Evolutionary conservation across 2,329 filamentous ascomycete species (phyloP).

Genomic region (Cytospora paraplurivora): DNA sequence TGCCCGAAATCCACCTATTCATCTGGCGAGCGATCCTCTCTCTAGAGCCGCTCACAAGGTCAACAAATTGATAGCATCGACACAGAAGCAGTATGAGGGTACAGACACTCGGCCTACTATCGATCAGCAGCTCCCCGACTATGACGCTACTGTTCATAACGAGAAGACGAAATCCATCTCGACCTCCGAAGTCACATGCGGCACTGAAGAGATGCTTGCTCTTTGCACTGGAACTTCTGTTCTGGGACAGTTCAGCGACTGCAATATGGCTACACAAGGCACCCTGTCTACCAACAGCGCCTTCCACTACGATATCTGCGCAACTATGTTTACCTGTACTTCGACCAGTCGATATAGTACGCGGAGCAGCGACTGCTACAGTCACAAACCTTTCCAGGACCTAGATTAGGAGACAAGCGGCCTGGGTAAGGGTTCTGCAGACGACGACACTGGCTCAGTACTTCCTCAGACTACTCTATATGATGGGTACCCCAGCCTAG

Average conservation of each 20-base stretch:
- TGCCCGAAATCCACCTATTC: not conserved
- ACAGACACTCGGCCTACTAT: not conserved
- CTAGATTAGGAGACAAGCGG: constrained; percentile 21
- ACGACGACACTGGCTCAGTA: not conserved
- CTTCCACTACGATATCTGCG: not conserved
- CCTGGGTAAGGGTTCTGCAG: not conserved
- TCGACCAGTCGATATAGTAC: not conserved
- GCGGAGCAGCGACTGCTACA: not conserved
- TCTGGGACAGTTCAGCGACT: not conserved
- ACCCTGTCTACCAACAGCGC: not conserved
- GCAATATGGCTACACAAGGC: not conserved
- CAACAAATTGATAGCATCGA: not conserved
- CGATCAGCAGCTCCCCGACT: not conserved
- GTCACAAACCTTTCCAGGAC: constrained; percentile 7
- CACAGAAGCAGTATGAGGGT: not conserved
- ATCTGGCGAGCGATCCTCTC: not conserved
- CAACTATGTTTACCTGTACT: not conserved
- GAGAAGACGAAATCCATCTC: not conserved
- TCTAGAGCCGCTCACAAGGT: not conserved
- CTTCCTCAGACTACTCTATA: not conserved
- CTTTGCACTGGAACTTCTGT: not conserved
- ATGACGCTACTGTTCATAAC: not conserved
- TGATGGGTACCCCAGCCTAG: not conserved
- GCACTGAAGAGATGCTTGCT: not conserved
- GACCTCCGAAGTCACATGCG: not conserved